A percentile compares a stretch with the other conserved stretches of the same genome.
Evolutionary conservation across 768 basidiomycete genomes (phyloP).

Genomic region (Russula brevipes): DNA sequence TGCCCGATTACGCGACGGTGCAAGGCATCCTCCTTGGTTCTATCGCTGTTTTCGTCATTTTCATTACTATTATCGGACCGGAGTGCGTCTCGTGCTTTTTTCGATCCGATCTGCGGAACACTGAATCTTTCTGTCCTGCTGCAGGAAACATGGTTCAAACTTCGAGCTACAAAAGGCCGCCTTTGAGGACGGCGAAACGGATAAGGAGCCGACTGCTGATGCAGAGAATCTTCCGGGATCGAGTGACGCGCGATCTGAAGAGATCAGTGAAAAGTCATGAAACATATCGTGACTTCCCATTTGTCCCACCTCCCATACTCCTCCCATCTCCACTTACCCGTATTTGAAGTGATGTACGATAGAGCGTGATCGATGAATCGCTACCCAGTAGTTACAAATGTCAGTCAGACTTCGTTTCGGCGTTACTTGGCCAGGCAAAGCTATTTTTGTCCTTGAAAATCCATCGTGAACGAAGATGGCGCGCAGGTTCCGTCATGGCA

Average conservation of each 20-base stretch:
- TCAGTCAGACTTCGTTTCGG: too few relatives aligned
- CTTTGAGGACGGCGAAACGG: constrained; percentile 68
- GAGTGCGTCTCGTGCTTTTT: constrained; percentile 46
- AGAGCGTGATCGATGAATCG: too few relatives aligned
- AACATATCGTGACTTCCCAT: background rate
- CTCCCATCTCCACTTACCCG: too few relatives aligned
- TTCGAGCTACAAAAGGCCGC: constrained; percentile 82
- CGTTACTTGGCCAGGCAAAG: too few relatives aligned
- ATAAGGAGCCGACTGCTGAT: constrained; percentile 21
- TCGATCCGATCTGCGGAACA: background rate
- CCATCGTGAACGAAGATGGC: too few relatives aligned
- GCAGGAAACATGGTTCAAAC: constrained; percentile 41
- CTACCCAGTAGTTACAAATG: too few relatives aligned
- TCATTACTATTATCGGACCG: constrained; percentile 74
- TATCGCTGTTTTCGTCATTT: constrained; percentile 69
- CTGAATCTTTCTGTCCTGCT: background rate
- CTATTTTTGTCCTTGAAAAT: too few relatives aligned
- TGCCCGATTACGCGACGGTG: constrained; percentile 50
- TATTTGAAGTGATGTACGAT: too few relatives aligned
- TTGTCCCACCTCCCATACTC: too few relatives aligned
- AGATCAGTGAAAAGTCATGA: constrained; percentile 1
- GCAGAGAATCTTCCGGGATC: background rate
- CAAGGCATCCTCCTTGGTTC: constrained; percentile 86
- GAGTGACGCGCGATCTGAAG: background rate
- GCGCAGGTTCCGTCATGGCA: too few relatives aligned